Evolutionary conservation across 176 grass and related monocot species (phyloP).

Genomic region (Chloris gayana): DNA sequence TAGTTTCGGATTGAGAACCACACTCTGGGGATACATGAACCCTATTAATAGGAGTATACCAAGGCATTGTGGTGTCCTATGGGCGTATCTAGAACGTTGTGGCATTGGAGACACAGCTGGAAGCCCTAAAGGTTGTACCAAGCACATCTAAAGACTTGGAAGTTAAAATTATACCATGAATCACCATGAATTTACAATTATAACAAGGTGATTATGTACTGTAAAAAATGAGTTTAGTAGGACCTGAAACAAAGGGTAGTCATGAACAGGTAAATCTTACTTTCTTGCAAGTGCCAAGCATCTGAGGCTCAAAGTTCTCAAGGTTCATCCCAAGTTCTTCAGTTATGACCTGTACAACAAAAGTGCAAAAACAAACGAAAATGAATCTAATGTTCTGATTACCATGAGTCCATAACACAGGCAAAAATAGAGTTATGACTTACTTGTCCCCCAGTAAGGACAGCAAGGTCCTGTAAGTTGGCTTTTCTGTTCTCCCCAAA

Average conservation of each 20-base stretch:
- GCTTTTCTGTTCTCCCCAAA: slow-evolving; percentile 98
- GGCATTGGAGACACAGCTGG: too few relatives aligned
- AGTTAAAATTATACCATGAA: slow-evolving; percentile 5
- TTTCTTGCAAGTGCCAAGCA: slow-evolving; percentile 89
- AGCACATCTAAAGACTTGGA: neutral
- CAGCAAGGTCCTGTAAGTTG: slow-evolving; percentile 87
- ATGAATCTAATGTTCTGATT: neutral
- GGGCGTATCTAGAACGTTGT: too few relatives aligned
- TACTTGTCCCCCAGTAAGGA: slow-evolving; percentile 84
- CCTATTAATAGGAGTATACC: too few relatives aligned
- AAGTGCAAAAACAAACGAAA: neutral
- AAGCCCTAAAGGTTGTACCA: neutral
- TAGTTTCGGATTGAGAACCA: too few relatives aligned
- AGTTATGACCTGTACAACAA: slow-evolving; percentile 66
- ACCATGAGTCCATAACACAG: neutral
- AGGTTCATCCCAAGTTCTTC: slow-evolving; percentile 99
- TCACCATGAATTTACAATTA: too few relatives aligned
- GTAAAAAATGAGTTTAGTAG: neutral
- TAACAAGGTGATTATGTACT: neutral
- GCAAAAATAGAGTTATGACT: slow-evolving; percentile 14
- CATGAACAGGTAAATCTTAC: slow-evolving; percentile 30
- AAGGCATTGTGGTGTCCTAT: too few relatives aligned
- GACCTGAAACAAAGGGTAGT: slow-evolving; percentile 10
- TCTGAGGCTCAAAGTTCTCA: slow-evolving; percentile 74
- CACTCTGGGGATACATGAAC: too few relatives aligned